Evolutionary conservation across 2,329 filamentous ascomycete genomes (phyloP).

Genomic region (Orbilia oligospora): DNA sequence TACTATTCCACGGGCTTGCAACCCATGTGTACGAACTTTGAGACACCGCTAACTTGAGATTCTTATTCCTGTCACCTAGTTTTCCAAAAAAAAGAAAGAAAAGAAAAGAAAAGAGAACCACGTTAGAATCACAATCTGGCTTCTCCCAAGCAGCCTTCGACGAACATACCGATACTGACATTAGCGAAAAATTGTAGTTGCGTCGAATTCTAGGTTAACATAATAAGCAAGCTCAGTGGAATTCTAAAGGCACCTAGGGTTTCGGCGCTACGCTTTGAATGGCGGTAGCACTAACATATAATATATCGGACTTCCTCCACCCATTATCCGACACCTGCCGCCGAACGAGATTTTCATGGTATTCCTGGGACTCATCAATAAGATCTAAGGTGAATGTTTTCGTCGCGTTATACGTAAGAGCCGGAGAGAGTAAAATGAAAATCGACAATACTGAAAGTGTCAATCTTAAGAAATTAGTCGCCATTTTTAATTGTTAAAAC

Average conservation of each 20-base stretch:
- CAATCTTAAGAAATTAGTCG: neutral
- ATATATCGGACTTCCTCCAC: slow-evolving; percentile 29
- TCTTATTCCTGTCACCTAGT: slow-evolving; percentile 26
- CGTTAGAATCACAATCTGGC: neutral
- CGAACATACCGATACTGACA: slow-evolving; percentile 28
- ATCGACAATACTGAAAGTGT: neutral
- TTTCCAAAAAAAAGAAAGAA: too few relatives aligned
- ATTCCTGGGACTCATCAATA: neutral
- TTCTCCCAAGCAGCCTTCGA: too few relatives aligned
- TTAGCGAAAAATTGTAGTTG: slow-evolving; percentile 31
- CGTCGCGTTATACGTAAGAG: neutral
- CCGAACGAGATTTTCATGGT: neutral
- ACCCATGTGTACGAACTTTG: slow-evolving; percentile 42
- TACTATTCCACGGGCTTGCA: slow-evolving; percentile 32
- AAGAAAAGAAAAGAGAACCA: too few relatives aligned
- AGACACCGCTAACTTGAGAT: slow-evolving; percentile 25
- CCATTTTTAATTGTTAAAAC: neutral
- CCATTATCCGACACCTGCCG: slow-evolving; percentile 23
- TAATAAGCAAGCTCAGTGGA: neutral
- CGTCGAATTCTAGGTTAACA: slow-evolving; percentile 20
- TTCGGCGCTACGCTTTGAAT: neutral
- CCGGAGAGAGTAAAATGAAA: slow-evolving; percentile 18
- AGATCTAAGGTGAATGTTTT: slow-evolving; percentile 28
- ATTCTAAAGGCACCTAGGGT: neutral
- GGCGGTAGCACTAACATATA: slow-evolving; percentile 26